Evolutionary conservation across 257 asterid species (phyloP).

Genomic region (Fraxinus pennsylvanica): DNA sequence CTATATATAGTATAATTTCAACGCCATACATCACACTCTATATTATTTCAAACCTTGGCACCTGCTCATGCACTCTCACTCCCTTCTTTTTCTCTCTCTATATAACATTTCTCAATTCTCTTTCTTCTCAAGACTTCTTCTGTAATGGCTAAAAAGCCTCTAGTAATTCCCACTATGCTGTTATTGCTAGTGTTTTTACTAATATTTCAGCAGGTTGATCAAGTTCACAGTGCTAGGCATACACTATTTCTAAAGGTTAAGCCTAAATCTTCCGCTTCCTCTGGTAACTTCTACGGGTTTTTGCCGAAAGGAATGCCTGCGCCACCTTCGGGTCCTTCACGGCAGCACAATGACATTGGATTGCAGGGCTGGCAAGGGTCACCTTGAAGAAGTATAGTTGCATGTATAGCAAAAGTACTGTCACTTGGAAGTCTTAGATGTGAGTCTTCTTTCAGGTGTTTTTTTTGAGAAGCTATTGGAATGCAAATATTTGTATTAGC

Average conservation of each 20-base stretch:
- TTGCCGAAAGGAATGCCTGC: neutral
- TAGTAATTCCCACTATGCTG: neutral
- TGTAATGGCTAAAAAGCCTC: neutral
- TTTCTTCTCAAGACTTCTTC: neutral
- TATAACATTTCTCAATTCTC: neutral
- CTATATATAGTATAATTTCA: neutral
- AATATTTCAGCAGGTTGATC: neutral
- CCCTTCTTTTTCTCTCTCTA: neutral
- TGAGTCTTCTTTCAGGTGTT: no score
- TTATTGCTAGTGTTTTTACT: neutral
- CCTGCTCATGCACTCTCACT: neutral
- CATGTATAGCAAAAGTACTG: no score
- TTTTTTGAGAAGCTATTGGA: neutral
- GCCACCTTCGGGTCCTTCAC: constrained; percentile 3
- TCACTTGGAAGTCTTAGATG: no score
- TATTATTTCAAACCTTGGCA: neutral
- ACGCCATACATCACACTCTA: neutral
- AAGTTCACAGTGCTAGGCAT: neutral
- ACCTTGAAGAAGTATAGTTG: neutral
- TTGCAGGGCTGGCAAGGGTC: neutral
- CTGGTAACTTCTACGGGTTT: neutral
- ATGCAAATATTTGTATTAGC: neutral
- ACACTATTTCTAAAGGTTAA: neutral
- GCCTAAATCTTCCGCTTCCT: neutral
- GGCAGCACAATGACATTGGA: neutral